Percentiles rank a stretch among this genome's conserved stretches.
Conservation (phyloP, 2,329 filamentous ascomycete genomes). For the Pseudogymnoascus sp. region DNA sequence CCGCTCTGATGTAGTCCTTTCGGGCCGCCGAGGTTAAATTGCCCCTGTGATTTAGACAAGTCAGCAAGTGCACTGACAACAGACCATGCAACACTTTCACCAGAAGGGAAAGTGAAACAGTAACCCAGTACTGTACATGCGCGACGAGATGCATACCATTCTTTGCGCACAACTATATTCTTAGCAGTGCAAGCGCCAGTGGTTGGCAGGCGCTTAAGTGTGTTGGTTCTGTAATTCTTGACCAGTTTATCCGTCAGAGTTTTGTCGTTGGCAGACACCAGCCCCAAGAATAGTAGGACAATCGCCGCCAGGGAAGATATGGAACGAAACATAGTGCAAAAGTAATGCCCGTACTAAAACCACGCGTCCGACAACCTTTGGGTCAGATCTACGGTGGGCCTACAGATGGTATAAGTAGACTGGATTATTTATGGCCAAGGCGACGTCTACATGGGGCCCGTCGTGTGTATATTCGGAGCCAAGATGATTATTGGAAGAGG, state of each 20-base stretch:
- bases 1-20: conserved; percentile 17
- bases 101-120: neutral
- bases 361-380: neutral
- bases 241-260: neutral
- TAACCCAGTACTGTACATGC: neutral
- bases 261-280: neutral
- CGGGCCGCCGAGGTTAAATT: neutral
- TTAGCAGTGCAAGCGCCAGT: conserved; percentile 11
- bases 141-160: conserved; percentile 12
- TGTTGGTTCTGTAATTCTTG: neutral
- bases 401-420: neutral
- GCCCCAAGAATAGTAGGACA: neutral
- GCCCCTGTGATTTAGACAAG: neutral
- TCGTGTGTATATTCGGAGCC: neutral
- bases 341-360: neutral
- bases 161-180: conserved; percentile 14
- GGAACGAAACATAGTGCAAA: neutral
- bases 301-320: neutral
- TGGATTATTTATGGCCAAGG: neutral
- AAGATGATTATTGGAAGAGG: neutral
- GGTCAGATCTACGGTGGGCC: neutral
- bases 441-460: neutral
- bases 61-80: neutral
- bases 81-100: neutral
- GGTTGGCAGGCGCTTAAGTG: neutral